These are phyloP conservation scores for Psilocybe subaeruginosa DNA, from an alignment of 768 basidiomycete species.

Conservation along the genomic window DNA sequence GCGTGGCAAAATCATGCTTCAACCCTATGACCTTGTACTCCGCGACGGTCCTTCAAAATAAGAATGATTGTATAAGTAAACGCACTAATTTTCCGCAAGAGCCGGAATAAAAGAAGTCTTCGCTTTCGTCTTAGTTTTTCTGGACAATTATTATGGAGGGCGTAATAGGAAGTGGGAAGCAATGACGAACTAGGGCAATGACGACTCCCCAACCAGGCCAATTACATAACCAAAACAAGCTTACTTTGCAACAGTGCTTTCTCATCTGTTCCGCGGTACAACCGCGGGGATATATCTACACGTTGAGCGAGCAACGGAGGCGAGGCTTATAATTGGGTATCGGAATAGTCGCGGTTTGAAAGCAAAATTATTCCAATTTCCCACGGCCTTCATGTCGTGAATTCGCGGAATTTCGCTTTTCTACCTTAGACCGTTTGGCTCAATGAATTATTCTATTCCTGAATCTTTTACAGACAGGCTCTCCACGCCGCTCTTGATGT, in stretches of 20 bases:
- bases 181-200: neutral
- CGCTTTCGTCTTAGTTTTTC: neutral
- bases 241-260: slow-evolving; percentile 13
- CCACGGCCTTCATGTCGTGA: slow-evolving; percentile 12
- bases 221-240: neutral
- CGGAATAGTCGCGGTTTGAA: slow-evolving; percentile 16
- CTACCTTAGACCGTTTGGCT: neutral
- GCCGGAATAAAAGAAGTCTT: neutral
- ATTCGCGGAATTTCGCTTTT: neutral
- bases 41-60: neutral
- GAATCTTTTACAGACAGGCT: neutral
- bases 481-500: slow-evolving; percentile 29
- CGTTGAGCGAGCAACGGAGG: slow-evolving; percentile 18
- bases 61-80: neutral
- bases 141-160: neutral
- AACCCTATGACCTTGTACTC: slow-evolving; percentile 15
- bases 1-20: slow-evolving; percentile 25
- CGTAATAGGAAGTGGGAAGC: neutral
- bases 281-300: slow-evolving; percentile 14
- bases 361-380: slow-evolving; percentile 19
- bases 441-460: neutral
- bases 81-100: neutral
- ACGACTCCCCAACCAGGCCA: neutral
- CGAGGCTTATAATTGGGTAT: slow-evolving; percentile 23
- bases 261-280: slow-evolving; percentile 13